Evolutionary conservation across 2,329 filamentous ascomycete species (phyloP).

Genomic region (Pyrenochaeta sp.): DNA sequence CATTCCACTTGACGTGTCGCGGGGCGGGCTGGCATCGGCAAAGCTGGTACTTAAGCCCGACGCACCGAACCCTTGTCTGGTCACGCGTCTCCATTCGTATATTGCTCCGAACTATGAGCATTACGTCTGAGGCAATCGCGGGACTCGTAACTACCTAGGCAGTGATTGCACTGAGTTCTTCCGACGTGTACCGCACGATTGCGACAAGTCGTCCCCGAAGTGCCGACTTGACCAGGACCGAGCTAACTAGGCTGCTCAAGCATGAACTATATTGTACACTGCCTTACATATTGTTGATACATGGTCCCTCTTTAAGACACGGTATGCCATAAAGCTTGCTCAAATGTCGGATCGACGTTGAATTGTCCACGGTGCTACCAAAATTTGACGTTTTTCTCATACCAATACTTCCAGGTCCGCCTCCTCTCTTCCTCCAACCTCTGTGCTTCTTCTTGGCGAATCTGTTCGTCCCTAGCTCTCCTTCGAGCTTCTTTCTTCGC

Average conservation of each 20-base stretch:
- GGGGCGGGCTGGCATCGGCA: constrained; percentile 25
- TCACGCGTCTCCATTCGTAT: constrained; percentile 21
- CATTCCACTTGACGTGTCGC: constrained; percentile 20
- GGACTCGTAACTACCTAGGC: constrained; percentile 1
- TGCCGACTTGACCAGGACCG: no score
- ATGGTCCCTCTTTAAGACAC: no score
- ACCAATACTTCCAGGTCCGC: constrained; percentile 46
- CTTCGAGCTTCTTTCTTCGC: constrained; percentile 55
- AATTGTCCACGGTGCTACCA: constrained; percentile 38
- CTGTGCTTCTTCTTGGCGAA: constrained; percentile 36
- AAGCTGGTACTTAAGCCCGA: constrained; percentile 6
- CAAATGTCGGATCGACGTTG: no score
- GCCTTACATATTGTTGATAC: no score
- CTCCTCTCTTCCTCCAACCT: constrained; percentile 44
- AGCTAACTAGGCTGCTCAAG: no score
- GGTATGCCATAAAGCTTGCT: no score
- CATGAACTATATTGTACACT: no score
- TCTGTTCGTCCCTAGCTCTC: constrained; percentile 53
- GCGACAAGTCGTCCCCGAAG: no score
- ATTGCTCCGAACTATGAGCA: constrained; percentile 15
- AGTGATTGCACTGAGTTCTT: no score
- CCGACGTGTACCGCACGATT: no score
- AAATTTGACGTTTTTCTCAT: constrained; percentile 45
- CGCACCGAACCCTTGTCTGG: constrained; percentile 11
- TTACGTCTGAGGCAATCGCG: background rate